Base-by-base conservation (phyloP, 768 basidiomycete genomes). In the Exidia glandulosa region DNA sequence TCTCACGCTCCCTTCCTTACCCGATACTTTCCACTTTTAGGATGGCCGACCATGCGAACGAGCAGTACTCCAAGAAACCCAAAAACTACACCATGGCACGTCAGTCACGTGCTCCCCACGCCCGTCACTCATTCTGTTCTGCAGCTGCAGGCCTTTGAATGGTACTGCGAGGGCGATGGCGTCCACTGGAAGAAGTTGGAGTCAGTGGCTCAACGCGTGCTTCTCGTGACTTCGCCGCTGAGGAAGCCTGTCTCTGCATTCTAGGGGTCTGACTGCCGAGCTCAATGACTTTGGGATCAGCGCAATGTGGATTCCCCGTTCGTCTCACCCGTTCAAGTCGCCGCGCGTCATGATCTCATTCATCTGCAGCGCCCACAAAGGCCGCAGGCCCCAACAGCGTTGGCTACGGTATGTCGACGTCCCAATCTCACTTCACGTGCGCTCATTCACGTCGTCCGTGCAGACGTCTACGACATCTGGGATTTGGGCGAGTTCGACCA, bases 381-480 rank as follows among this genome's bases (percentile, higher is more conserved):
- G 68, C 68, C 2, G 65, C 68, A 1, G 62, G 62, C 3, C 66
- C 63, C 52, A 47, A 66, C 2, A 66, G 65, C 2, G 66, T 67
- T 19, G 68, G 68, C 19, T 69, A 67, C 59, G 68, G 67, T 32
- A 63, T 68, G n/a, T n/a, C n/a, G n/a, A n/a, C n/a, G n/a, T n/a
- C n/a, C n/a, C n/a, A n/a, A n/a, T n/a, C n/a, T n/a, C n/a, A n/a
- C n/a, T n/a, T n/a, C n/a, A n/a, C n/a, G n/a, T n/a, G n/a, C n/a
- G n/a, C n/a, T n/a, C n/a, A n/a, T n/a, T n/a, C n/a, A n/a, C n/a
- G n/a, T n/a, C n/a, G n/a, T n/a, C n/a, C n/a, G n/a, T n/a, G n/a
- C n/a, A n/a, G 64, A 64, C 56, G 50, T 61, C 33, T 65, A 65
- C 56, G 64, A 65, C 56, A 14, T 65, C 6, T 65, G 59, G 58